Evolutionary conservation across 2,329 filamentous ascomycete species (phyloP).

Genomic region (Furcasterigmium sp.): DNA sequence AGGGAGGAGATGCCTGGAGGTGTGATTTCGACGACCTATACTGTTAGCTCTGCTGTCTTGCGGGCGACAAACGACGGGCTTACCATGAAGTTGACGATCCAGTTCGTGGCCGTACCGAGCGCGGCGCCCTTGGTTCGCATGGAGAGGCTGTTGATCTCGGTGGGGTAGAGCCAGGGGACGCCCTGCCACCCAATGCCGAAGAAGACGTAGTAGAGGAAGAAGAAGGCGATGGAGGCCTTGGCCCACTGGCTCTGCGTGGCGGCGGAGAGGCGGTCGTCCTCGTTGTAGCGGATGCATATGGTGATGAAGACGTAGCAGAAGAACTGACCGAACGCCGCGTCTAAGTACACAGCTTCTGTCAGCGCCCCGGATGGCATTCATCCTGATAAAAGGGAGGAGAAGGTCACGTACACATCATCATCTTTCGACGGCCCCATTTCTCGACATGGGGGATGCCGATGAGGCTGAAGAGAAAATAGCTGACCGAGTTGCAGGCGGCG

Average conservation of each 20-base stretch:
- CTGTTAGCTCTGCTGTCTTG: background rate
- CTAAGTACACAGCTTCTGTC: slow-evolving; percentile 5
- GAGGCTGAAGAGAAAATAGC: slow-evolving; percentile 21
- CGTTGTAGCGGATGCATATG: slow-evolving; percentile 37
- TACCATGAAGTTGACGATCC: slow-evolving; percentile 12
- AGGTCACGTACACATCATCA: slow-evolving; percentile 47
- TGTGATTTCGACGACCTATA: slow-evolving; percentile 26
- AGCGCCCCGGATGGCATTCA: too few relatives aligned
- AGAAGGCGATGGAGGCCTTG: slow-evolving; percentile 14
- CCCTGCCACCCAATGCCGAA: slow-evolving; percentile 13
- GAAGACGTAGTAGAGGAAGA: slow-evolving; percentile 16
- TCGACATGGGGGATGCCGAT: slow-evolving; percentile 21
- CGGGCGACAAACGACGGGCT: background rate
- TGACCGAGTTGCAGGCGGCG: slow-evolving; percentile 37
- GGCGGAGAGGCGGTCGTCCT: slow-evolving; percentile 13
- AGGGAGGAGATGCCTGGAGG: too few relatives aligned
- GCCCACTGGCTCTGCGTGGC: slow-evolving; percentile 7
- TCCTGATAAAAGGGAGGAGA: background rate
- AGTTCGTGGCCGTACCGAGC: slow-evolving; percentile 10
- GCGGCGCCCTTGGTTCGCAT: slow-evolving; percentile 23
- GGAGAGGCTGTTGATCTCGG: slow-evolving; percentile 25
- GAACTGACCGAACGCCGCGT: slow-evolving; percentile 43
- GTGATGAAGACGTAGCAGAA: slow-evolving; percentile 48
- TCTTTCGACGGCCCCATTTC: slow-evolving; percentile 45
- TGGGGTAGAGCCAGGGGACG: slow-evolving; percentile 23